Conservation (phyloP, 495 filamentous ascomycete genomes). For the Aspergillus panamensis region DNA sequence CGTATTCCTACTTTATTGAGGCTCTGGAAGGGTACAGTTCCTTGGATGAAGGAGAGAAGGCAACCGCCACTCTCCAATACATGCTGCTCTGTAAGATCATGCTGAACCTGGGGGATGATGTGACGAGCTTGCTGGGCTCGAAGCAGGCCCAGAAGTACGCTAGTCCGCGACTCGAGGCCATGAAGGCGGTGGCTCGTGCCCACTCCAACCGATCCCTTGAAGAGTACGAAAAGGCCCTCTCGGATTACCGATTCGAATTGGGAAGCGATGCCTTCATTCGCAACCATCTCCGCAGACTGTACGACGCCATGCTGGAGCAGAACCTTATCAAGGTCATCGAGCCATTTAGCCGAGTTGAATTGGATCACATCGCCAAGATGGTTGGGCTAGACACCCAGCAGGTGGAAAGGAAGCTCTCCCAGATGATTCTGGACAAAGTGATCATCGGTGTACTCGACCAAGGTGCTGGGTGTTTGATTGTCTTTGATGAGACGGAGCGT, state of each 20-base stretch:
- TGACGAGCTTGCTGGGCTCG: constrained; percentile 83
- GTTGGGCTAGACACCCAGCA: constrained; percentile 94
- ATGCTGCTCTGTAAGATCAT: constrained; percentile 99
- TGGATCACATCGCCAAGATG: constrained; percentile 94
- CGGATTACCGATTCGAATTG: constrained; percentile 83
- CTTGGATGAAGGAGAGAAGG: constrained; percentile 80
- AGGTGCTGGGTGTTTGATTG: constrained; percentile 93
- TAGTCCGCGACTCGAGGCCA: constrained; percentile 89
- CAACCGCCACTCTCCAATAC: constrained; percentile 92
- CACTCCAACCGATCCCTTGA: constrained; percentile 92
- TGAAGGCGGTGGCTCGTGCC: constrained; percentile 96
- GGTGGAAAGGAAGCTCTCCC: constrained; percentile 94
- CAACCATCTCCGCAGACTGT: constrained; percentile 87
- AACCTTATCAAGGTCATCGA: constrained; percentile 99
- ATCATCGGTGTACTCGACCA: constrained; percentile 97
- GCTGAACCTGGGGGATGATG: constrained; percentile 94
- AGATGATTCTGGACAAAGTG: constrained; percentile 99
- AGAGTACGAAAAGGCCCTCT: constrained; percentile 91
- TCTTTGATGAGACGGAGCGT: constrained; percentile 89
- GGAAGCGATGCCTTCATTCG: constrained; percentile 92
- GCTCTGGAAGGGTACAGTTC: constrained; percentile 94
- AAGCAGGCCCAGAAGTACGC: constrained; percentile 97
- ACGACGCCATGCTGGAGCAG: constrained; percentile 98
- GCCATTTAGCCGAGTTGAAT: constrained; percentile 94
- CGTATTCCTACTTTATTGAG: constrained; percentile 98